These are phyloP conservation scores for Aspergillus funiculosus DNA, from an alignment of 495 filamentous ascomycete species.

Conservation along the genomic window DNA sequence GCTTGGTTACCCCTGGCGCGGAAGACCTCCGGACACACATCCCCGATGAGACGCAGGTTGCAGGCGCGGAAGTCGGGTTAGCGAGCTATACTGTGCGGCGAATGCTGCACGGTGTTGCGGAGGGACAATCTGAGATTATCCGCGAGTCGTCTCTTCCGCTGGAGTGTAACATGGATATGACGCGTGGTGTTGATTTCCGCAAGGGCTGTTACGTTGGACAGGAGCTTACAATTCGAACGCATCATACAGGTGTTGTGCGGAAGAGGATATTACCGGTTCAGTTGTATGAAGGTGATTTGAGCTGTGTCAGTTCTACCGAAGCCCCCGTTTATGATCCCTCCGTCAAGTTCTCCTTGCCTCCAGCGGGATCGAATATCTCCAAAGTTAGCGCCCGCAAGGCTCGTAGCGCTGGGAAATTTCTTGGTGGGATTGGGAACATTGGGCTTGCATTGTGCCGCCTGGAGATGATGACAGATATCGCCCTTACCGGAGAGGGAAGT, in stretches of 20 bases:
- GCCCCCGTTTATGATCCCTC: slow-evolving; percentile 49
- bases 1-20: slow-evolving; percentile 45
- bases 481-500: slow-evolving; percentile 55
- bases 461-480: slow-evolving; percentile 79
- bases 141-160: slow-evolving; percentile 64
- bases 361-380: slow-evolving; percentile 39
- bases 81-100: slow-evolving; percentile 61
- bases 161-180: slow-evolving; percentile 79
- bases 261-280: slow-evolving; percentile 83
- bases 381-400: slow-evolving; percentile 47
- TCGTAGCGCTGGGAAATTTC: slow-evolving; percentile 69
- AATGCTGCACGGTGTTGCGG: slow-evolving; percentile 71
- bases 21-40: slow-evolving; percentile 37
- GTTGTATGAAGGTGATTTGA: slow-evolving; percentile 51
- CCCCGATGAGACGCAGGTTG: slow-evolving; percentile 31
- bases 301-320: slow-evolving; percentile 31
- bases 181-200: slow-evolving; percentile 77
- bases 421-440: slow-evolving; percentile 72
- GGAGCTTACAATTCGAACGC: slow-evolving; percentile 89
- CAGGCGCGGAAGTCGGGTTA: slow-evolving; percentile 32
- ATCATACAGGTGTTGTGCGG: slow-evolving; percentile 86
- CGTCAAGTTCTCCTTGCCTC: slow-evolving; percentile 24
- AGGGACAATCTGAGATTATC: slow-evolving; percentile 74
- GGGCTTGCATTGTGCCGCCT: slow-evolving; percentile 84
- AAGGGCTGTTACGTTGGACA: slow-evolving; percentile 98